Base-by-base conservation (phyloP, 208 protist genomes). In the Crithidia sp. region DNA sequence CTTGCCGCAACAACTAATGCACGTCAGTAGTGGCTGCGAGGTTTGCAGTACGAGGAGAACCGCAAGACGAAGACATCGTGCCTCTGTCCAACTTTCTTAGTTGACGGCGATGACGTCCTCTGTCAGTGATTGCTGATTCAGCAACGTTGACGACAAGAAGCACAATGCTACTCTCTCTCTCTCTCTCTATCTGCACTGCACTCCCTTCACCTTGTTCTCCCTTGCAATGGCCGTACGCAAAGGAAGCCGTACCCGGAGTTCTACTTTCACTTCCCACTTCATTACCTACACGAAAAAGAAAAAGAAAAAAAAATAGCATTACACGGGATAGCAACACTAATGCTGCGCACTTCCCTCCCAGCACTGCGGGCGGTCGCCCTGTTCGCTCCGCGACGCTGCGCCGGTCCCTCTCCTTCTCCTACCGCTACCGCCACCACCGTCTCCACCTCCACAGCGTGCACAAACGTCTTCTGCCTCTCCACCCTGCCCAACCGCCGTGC, bases 331-430 rank as follows among this genome's bases (percentile, higher is more conserved):
- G 28, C 28, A 28, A 28, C 28, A 28, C 28, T 28, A 28, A 63
- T 63, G 58, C 58, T 63, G 9, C 58, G 58, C 50, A 50, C 19
- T 50, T 19, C 58, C 17, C 58, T 47, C 41, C 58, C 58, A 36
- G 41, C 58, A 5, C 41, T 63, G 58, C 58, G 58, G 58, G 58
- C 41, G 41, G 41, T 63, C 41, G 41, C 41, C 6, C 4, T 7
- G 58, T 5, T 37, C 10, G 56, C 37, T 9, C 41, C 39, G n/a
- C 58, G 6, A 36, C 58, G 6, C 37, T 0, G 14, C 41, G 7
- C 6, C 40, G 5, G 10, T 50, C 39, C 59, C 17, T 52, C 41
- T 37, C 1, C 28, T 28, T 28, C 28, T 28, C 28, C 28, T 28
- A 28, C 28, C 28, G 28, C 28, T 1, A 28, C 28, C 28, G 28